Evolutionary conservation across 2,329 filamentous ascomycete genomes (phyloP).

Genomic region (Neopestalotiopsis sp.): DNA sequence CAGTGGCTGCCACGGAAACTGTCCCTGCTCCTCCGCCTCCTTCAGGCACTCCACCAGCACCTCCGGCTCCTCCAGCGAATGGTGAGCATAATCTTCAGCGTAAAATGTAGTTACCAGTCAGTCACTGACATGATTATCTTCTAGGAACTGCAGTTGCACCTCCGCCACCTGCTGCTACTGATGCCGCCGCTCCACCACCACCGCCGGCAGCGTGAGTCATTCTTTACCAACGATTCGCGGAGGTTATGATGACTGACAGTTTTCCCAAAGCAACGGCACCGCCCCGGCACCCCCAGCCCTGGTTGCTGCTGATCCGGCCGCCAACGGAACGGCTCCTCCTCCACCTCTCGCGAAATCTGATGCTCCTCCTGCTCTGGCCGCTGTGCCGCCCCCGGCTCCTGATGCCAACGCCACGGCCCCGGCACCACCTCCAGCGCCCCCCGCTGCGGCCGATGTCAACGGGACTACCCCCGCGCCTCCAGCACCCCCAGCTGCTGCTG

Average conservation of each 20-base stretch:
- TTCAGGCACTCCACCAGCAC: background rate
- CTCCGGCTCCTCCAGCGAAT: conserved; percentile 1
- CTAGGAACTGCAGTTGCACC: background rate
- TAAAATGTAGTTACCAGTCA: background rate
- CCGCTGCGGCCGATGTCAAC: background rate
- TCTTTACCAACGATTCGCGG: background rate
- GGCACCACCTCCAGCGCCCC: background rate
- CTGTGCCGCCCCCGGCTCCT: background rate
- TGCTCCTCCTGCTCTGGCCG: background rate
- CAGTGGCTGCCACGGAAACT: background rate
- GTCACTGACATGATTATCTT: background rate
- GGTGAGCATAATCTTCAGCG: background rate
- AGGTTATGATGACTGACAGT: background rate
- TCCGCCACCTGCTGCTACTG: background rate
- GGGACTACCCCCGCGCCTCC: conserved; percentile 6
- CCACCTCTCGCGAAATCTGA: background rate
- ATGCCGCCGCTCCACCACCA: background rate
- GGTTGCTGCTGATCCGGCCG: background rate
- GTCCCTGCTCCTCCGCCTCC: background rate
- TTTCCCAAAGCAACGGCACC: background rate
- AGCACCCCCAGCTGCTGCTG: background rate
- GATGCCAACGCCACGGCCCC: background rate
- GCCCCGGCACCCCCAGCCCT: background rate
- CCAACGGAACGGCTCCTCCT: conserved; percentile 13
- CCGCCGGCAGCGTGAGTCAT: background rate